Base-by-base conservation (phyloP, 495 filamentous ascomycete genomes). In the Hypoxylon subgilvum region DNA sequence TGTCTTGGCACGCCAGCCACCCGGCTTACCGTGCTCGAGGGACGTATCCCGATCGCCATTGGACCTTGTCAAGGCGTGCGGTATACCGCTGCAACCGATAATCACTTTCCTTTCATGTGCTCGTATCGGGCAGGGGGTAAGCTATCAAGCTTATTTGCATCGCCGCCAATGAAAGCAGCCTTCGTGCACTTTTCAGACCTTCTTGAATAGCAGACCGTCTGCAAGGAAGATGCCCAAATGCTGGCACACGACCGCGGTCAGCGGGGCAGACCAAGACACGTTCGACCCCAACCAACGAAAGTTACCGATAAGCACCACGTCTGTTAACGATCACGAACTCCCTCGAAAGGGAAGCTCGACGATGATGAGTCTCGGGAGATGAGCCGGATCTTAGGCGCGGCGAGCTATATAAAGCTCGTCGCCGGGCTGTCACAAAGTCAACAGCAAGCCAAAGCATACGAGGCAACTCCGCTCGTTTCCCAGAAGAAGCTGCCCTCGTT, bases 331-430 rank as follows among this genome's bases (percentile, higher is more conserved):
- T 57, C 54, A 51, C 52, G 57, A 47, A 45, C 40, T 13, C 48
- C 39, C 35, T 70, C 67, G 34, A 70, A 68, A 65, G 57, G 67
- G 67, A 70, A 70, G 67, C 49, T 70, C 41, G 13, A 14, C 49
- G 43, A 34, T 2, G 35, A 42, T 28, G 23, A 10, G 21, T 27
- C 7, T 30, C 51, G 13, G 41, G 28, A 16, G 32, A 6, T 10
- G 32, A 34, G 16, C 36, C 38, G 13, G 49, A 14, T 16, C 12
- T 21, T 17, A 46, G 17, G 18, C 8, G 9, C 10, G 28, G 27
- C 14, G 30, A 61, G 42, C 23, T 53, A 51, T 60, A 67, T 69
- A 69, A 67, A 61, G 45, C 40, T 57, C 57, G 41, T 48, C 10
- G 45, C 21, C 21, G 46, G 25, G 8, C 57, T 22, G n/a, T 42